phyloP scores from a whole-genome alignment of 108 stramenopile genomes.

The Conticribra guillardii region DNA sequence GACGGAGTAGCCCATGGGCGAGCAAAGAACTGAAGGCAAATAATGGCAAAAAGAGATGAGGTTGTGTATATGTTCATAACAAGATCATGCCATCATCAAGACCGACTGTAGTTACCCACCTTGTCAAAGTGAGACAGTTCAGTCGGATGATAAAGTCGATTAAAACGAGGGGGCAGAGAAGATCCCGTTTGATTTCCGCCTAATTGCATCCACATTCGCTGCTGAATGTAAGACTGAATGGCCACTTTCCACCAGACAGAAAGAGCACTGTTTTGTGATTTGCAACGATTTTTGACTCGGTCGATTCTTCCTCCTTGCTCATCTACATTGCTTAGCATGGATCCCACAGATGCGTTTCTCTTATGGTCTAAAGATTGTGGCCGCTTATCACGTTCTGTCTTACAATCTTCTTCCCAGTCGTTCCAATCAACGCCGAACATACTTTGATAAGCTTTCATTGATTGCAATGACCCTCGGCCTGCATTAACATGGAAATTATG shows the following conservation, averaged over 20 bases:
- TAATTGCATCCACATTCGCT: slow-evolving; percentile 89
- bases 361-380: not conserved
- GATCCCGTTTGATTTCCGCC: slow-evolving; percentile 51
- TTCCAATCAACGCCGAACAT: slow-evolving; percentile 75
- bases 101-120: not conserved
- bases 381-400: slow-evolving; percentile 9
- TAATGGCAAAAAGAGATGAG: no score
- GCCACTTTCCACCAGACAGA: slow-evolving; percentile 86
- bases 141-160: slow-evolving; percentile 60
- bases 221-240: slow-evolving; percentile 69
- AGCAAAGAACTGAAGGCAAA: slow-evolving; percentile 50
- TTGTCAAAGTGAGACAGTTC: slow-evolving; percentile 59
- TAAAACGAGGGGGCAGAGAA: slow-evolving; percentile 76
- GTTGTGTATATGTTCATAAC: no score
- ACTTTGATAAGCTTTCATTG: slow-evolving; percentile 73
- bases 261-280: slow-evolving; percentile 63
- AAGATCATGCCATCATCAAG: no score
- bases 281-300: slow-evolving; percentile 53
- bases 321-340: slow-evolving; percentile 13
- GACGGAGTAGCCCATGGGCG: slow-evolving; percentile 77
- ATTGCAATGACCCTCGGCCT: slow-evolving; percentile 61
- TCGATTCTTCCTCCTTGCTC: slow-evolving; percentile 29
- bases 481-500: slow-evolving; percentile 84
- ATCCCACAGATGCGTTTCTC: slow-evolving; percentile 16
- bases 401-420: slow-evolving; percentile 31